Base-by-base conservation (phyloP, 345 rosid species). In the Aurinia saxatilis region DNA sequence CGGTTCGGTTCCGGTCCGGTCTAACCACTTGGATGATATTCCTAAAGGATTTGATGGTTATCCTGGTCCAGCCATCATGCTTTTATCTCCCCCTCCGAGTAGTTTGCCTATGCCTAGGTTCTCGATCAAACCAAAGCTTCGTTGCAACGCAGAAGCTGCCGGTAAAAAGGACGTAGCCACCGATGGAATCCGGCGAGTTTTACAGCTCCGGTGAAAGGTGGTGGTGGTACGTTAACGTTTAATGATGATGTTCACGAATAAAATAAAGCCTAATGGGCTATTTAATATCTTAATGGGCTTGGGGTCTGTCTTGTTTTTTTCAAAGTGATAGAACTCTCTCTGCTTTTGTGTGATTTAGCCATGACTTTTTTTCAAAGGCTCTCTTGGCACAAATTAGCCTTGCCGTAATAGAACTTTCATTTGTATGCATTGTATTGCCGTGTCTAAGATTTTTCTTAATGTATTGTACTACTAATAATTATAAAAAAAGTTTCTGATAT, bases 71-170 rank as follows among this genome's bases (percentile, higher is more conserved):
- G 75, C 66, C n/a, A 50, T 72, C 50, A 27, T 72, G 66, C 25
- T 71, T 15, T 46, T 81, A 31, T 78, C 88, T 51, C 92, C 92
- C 6, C 89, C 85, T 3, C 87, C 92, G 10, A 79, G 92, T 75
- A 80, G 89, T 78, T 70, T 86, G 73, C 92, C 92, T 27, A 80
- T 86, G 81, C 92, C 92, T 3, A 80, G 65, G 73, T 83, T 86
- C 60, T 67, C 85, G 0, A 76, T 81, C 34, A 75, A 74, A 61
- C 79, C 85, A 1, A 83, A 86, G 79, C 75, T 73, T 50, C 64
- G 74, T 40, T 83, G 92, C 72, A 80, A 78, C 55, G 78, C 73
- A 6, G 81, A 86, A 69, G 82, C 83, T 34, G 69, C 79, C 1
- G 82, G 71, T 2, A 60, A 73, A n/a, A 87, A 77, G 5, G 67